Base-by-base conservation (phyloP, 2,329 filamentous ascomycete genomes). In the Xylariales sp. region DNA sequence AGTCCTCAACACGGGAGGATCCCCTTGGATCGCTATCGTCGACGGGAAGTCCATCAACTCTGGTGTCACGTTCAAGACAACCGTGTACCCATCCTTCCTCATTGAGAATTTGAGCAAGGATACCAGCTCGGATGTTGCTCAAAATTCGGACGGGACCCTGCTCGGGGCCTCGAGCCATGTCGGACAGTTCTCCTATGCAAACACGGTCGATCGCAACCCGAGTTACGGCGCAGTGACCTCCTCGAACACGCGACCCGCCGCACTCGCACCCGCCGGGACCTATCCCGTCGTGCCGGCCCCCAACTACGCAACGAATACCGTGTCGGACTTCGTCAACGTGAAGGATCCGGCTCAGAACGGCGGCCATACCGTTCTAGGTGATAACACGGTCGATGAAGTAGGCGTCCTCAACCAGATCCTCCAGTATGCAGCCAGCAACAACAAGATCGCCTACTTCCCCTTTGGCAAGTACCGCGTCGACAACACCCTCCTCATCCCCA, bases 381-480 rank as follows among this genome's bases (percentile, higher is more conserved):
- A 70, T 46, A 51, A 62, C 45, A 60, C 55, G 5, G 39, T 49
- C 9, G 66, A 71, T 45, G 67, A 70, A 22, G 51, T 63, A 0
- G 57, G 43, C 1, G 55, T 54, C 11, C 55, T 70, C 5, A 69
- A 69, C 47, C 49, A 58, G 27, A 55, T 68, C 7, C 56, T 70
- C 12, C 47, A 54, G 19, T 52, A 51, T 16, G 66, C 65, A 6
- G 66, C 64, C 1, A 33, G 58, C 57, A 48, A 52, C 3, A 58
- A 60, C 39, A 64, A 69, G 44, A 65, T 80, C 38, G 69, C 73
- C 12, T 80, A 70, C 52, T 70, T 80, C 50, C 74, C 76, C 24
- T 71, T 70, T 40, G 76, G 76, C 31, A 66, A 73, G 40, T 80
- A 80, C 54, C 60, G 70, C 8, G 66, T 80, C 19, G 66, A 67